Evolutionary conservation across 2,329 filamentous ascomycete species (phyloP).

Genomic region (Albifimbria verrucaria): DNA sequence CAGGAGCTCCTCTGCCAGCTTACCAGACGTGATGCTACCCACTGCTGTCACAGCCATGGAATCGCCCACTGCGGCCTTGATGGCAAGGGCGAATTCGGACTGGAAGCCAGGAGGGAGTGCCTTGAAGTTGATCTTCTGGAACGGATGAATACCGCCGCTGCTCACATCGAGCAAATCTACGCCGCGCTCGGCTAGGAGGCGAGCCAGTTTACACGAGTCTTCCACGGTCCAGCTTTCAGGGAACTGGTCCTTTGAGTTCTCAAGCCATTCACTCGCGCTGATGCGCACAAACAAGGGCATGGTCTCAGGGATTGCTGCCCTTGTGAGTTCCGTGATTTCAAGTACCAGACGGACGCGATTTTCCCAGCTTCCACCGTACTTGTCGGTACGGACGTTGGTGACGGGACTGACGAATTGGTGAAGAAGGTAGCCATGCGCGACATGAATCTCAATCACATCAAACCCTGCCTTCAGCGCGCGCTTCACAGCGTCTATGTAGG

Average conservation of each 20-base stretch:
- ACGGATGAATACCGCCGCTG: constrained; percentile 59
- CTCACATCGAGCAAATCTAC: constrained; percentile 70
- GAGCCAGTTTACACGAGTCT: constrained; percentile 62
- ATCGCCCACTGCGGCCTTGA: constrained; percentile 65
- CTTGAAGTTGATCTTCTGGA: constrained; percentile 35
- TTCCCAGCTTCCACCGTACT: constrained; percentile 42
- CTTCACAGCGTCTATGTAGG: constrained; percentile 51
- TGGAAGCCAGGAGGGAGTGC: constrained; percentile 62
- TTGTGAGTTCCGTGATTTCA: constrained; percentile 14
- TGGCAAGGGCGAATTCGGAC: constrained; percentile 58
- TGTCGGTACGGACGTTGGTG: constrained; percentile 43
- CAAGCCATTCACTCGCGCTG: constrained; percentile 67
- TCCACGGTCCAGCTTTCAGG: constrained; percentile 58
- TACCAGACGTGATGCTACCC: constrained; percentile 36
- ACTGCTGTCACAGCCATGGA: constrained; percentile 52
- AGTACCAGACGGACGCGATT: constrained; percentile 40
- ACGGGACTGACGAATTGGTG: constrained; percentile 41
- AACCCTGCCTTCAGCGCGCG: constrained; percentile 64
- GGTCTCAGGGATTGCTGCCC: constrained; percentile 12
- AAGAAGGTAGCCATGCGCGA: constrained; percentile 51
- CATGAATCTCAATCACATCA: constrained; percentile 69
- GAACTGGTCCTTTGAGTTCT: constrained; percentile 47
- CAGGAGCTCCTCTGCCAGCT: constrained; percentile 41
- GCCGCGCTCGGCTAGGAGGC: constrained; percentile 57
- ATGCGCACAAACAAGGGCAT: constrained; percentile 66